Percentiles rank a stretch among this genome's conserved stretches.
These are phyloP conservation scores for Teratosphaeria destructans DNA, from an alignment of 2,329 filamentous ascomycete genomes.

Conservation along the genomic window DNA sequence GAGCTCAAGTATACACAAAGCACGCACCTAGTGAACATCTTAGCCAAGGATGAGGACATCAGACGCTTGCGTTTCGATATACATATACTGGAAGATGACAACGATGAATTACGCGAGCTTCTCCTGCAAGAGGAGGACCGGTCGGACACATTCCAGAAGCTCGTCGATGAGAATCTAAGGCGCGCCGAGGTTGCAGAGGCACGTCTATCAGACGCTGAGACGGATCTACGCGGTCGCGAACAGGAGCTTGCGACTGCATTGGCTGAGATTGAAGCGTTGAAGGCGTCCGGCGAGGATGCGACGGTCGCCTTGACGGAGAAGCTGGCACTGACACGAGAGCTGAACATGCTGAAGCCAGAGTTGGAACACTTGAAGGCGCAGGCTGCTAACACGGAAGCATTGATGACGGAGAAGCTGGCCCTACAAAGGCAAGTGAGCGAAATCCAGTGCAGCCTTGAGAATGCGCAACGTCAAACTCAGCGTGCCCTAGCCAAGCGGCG, in stretches of 20 bases:
- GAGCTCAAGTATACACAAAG: slow-evolving; percentile 61
- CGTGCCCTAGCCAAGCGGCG: slow-evolving; percentile 43
- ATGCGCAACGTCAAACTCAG: slow-evolving; percentile 61
- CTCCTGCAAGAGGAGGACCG: slow-evolving; percentile 50
- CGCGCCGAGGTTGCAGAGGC: slow-evolving; percentile 39
- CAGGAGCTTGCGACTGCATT: slow-evolving; percentile 49
- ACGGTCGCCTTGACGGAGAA: slow-evolving; percentile 60
- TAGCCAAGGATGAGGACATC: slow-evolving; percentile 64
- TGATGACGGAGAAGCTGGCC: slow-evolving; percentile 68
- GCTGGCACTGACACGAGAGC: slow-evolving; percentile 48
- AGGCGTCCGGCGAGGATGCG: slow-evolving; percentile 56
- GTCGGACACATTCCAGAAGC: slow-evolving; percentile 44
- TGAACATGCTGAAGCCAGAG: slow-evolving; percentile 50
- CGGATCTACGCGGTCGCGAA: slow-evolving; percentile 41
- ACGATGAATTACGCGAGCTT: slow-evolving; percentile 55
- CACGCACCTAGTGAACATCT: slow-evolving; percentile 53
- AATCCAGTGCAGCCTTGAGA: slow-evolving; percentile 71
- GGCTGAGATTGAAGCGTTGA: slow-evolving; percentile 62
- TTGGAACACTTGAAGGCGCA: slow-evolving; percentile 52
- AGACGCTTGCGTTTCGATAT: slow-evolving; percentile 60
- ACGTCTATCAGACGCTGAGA: slow-evolving; percentile 35
- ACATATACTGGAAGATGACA: slow-evolving; percentile 65
- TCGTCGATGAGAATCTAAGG: slow-evolving; percentile 38
- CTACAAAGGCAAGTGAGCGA: slow-evolving; percentile 68
- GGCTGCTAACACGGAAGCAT: slow-evolving; percentile 50